These are phyloP conservation scores for Colletotrichum abscissum DNA, from an alignment of 2,329 filamentous ascomycete species.

Conservation along the genomic window DNA sequence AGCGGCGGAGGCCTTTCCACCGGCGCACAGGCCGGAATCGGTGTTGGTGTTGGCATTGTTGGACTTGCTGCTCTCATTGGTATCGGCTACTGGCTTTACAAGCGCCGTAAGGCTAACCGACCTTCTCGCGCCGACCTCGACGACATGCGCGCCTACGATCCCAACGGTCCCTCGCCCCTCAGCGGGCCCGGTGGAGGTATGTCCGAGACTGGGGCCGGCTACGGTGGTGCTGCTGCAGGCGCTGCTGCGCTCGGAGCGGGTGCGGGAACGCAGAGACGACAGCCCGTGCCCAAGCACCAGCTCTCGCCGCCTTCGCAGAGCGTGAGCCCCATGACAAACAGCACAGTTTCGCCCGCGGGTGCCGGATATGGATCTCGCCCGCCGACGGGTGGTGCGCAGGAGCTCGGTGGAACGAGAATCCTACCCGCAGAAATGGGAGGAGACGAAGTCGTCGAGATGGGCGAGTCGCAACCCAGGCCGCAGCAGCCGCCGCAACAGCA, in stretches of 20 bases:
- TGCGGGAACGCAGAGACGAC: slow-evolving; percentile 7
- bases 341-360: slow-evolving; percentile 18
- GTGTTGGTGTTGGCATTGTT: slow-evolving; percentile 51
- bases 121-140: slow-evolving; percentile 35
- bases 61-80: slow-evolving; percentile 43
- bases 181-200: slow-evolving; percentile 14
- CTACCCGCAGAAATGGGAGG: slow-evolving; percentile 32
- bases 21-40: slow-evolving; percentile 58
- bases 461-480: slow-evolving; percentile 40
- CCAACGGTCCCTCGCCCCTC: slow-evolving; percentile 41
- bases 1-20: slow-evolving; percentile 46
- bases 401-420: slow-evolving; percentile 25
- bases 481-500: slow-evolving; percentile 6
- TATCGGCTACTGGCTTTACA: slow-evolving; percentile 35
- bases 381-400: slow-evolving; percentile 30
- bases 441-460: slow-evolving; percentile 46
- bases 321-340: slow-evolving; percentile 32
- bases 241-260: not conserved
- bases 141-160: slow-evolving; percentile 50
- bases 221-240: not conserved
- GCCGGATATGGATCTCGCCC: slow-evolving; percentile 8
- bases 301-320: slow-evolving; percentile 24
- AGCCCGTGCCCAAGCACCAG: slow-evolving; percentile 21
- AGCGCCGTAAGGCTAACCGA: slow-evolving; percentile 33
- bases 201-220: slow-evolving; percentile 21